Conservation (phyloP, 129 eudicot species). For the Centaurea solstitialis region DNA sequence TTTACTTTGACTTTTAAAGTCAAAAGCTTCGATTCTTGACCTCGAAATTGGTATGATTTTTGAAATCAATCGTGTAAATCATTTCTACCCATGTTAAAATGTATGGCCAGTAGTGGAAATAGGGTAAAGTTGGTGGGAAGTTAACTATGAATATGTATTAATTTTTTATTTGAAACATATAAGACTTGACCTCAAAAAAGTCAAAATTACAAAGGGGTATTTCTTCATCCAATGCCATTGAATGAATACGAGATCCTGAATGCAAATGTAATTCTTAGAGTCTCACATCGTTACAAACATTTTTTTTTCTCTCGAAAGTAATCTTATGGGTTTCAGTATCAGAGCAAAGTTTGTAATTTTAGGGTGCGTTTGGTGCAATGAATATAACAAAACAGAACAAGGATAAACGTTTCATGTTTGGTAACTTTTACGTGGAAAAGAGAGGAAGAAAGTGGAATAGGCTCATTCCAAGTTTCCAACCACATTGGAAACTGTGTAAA, state of each 20-base stretch:
- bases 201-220: not conserved
- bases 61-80: not conserved
- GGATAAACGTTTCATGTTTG: too few species aligned
- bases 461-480: too few species aligned
- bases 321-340: not conserved
- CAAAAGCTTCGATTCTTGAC: not conserved
- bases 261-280: not conserved
- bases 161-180: not conserved
- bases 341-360: not conserved
- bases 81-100: too few species aligned
- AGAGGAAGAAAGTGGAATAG: too few species aligned
- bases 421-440: too few species aligned
- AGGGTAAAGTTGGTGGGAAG: not conserved
- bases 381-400: too few species aligned
- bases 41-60: not conserved
- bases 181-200: not conserved
- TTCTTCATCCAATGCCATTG: not conserved
- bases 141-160: not conserved
- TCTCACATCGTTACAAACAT: not conserved
- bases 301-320: too few species aligned
- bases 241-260: not conserved
- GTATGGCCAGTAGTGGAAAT: not conserved
- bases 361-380: not conserved
- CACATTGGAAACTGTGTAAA: too few species aligned
- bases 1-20: conserved; percentile 12